phyloP scores from a whole-genome alignment of 495 filamentous ascomycete species.

The Penicillium pulvis region DNA sequence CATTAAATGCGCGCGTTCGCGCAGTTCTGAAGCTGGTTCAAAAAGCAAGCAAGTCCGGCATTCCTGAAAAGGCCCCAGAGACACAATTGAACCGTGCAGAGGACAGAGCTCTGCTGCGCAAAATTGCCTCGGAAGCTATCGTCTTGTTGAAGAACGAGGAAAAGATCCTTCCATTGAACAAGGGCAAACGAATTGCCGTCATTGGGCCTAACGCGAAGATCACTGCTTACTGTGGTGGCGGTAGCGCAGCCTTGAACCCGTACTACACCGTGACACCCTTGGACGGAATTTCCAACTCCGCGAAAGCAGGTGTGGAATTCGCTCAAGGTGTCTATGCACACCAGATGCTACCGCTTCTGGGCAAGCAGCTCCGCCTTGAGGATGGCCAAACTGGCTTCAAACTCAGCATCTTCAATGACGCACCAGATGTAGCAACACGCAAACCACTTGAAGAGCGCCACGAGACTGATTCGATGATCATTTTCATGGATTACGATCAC shows the following conservation, averaged over 20 bases:
- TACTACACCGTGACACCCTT: slow-evolving; percentile 71
- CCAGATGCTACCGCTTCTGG: slow-evolving; percentile 57
- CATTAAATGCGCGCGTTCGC: slow-evolving; percentile 59
- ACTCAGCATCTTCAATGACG: slow-evolving; percentile 58
- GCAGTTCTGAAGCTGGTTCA: slow-evolving; percentile 61
- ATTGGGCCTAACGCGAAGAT: slow-evolving; percentile 77
- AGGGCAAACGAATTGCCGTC: slow-evolving; percentile 61
- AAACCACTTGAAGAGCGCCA: slow-evolving; percentile 8
- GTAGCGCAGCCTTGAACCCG: slow-evolving; percentile 70
- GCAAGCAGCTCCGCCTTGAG: slow-evolving; percentile 32
- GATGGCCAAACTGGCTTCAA: slow-evolving; percentile 52
- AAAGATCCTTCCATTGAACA: slow-evolving; percentile 59
- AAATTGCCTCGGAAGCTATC: slow-evolving; percentile 64
- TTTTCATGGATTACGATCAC: slow-evolving; percentile 63
- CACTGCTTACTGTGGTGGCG: slow-evolving; percentile 73
- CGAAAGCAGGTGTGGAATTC: slow-evolving; percentile 43
- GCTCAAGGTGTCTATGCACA: slow-evolving; percentile 58
- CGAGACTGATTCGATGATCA: slow-evolving; percentile 50
- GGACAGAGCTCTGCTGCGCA: slow-evolving; percentile 60
- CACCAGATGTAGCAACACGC: slow-evolving; percentile 28
- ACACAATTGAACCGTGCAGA: slow-evolving; percentile 60
- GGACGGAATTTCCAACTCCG: slow-evolving; percentile 51
- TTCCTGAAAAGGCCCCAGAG: slow-evolving; percentile 58
- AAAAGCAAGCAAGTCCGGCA: slow-evolving; percentile 54
- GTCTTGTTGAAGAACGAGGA: slow-evolving; percentile 76